Evolutionary conservation across 495 filamentous ascomycete genomes (phyloP).

Genomic region (Aspergillus kassunensis): DNA sequence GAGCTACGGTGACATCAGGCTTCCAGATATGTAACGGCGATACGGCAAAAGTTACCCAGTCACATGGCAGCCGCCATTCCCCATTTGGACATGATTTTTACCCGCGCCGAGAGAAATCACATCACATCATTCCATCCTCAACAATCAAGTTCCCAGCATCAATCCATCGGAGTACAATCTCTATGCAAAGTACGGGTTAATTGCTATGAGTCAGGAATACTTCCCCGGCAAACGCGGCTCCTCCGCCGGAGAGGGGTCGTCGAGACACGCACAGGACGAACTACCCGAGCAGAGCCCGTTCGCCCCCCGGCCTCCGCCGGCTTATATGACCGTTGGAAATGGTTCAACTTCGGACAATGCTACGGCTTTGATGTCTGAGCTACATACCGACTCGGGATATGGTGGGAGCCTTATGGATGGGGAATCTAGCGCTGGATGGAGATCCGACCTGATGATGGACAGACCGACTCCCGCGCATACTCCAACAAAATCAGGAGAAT

Average conservation of each 20-base stretch:
- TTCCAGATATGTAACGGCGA: conserved; percentile 7
- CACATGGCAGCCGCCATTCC: conserved; percentile 14
- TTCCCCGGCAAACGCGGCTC: conserved; percentile 44
- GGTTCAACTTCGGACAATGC: conserved; percentile 76
- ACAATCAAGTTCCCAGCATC: background rate
- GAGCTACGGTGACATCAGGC: conserved; percentile 30
- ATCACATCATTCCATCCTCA: conserved; percentile 7
- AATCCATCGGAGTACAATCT: conserved; percentile 2
- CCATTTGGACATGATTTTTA: conserved; percentile 14
- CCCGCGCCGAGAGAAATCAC: conserved; percentile 9
- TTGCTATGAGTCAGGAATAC: conserved; percentile 73
- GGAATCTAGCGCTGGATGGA: conserved; percentile 45
- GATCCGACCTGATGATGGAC: conserved; percentile 63
- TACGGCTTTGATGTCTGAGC: conserved; percentile 59
- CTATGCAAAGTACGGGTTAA: conserved; percentile 13
- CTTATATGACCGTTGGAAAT: conserved; percentile 84
- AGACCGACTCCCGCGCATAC: conserved; percentile 59
- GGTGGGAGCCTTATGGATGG: conserved; percentile 53
- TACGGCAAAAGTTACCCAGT: conserved; percentile 13
- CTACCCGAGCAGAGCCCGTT: conserved; percentile 28
- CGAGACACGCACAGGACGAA: conserved; percentile 30
- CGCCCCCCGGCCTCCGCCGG: conserved; percentile 43
- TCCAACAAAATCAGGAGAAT: conserved; percentile 46
- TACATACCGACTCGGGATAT: conserved; percentile 89
- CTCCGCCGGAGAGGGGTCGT: conserved; percentile 38